Evolutionary conservation across 306 rosid genomes (phyloP).

Genomic region (Abrus pulchellus): DNA sequence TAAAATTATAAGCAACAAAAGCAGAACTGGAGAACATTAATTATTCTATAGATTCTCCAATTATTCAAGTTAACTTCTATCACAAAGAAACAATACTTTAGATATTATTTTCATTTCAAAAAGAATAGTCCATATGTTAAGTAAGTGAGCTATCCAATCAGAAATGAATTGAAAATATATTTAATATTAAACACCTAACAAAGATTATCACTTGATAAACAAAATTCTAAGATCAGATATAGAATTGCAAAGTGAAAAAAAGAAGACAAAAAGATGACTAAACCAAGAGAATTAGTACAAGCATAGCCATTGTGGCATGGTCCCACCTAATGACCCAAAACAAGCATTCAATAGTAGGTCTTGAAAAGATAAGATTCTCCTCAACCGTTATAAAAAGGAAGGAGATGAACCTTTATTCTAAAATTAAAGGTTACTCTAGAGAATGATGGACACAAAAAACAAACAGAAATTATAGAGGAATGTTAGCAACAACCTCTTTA

Average conservation of each 20-base stretch:
- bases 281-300: not conserved
- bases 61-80: conserved; percentile 31
- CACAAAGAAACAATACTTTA: conserved; percentile 8
- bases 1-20: conserved; percentile 37
- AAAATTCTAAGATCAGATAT: conserved; percentile 23
- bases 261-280: not conserved
- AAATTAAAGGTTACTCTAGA: not conserved
- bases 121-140: conserved; percentile 8
- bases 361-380: conserved; percentile 1
- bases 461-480: no score
- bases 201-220: conserved; percentile 12
- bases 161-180: conserved; percentile 13
- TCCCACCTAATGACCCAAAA: conserved; percentile 6
- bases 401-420: conserved; percentile 5
- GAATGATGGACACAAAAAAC: conserved; percentile 3
- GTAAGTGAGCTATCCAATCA: not conserved
- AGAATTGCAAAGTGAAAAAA: conserved; percentile 22
- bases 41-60: conserved; percentile 11
- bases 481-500: no score
- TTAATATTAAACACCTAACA: conserved; percentile 24
- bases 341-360: conserved; percentile 17
- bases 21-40: conserved; percentile 11
- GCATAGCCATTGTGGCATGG: not conserved
- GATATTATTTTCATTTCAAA: conserved; percentile 21
- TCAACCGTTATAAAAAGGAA: conserved; percentile 13